Conservation (phyloP, 140 eudicot genomes). For the Ambrosia hybrid region DNA sequence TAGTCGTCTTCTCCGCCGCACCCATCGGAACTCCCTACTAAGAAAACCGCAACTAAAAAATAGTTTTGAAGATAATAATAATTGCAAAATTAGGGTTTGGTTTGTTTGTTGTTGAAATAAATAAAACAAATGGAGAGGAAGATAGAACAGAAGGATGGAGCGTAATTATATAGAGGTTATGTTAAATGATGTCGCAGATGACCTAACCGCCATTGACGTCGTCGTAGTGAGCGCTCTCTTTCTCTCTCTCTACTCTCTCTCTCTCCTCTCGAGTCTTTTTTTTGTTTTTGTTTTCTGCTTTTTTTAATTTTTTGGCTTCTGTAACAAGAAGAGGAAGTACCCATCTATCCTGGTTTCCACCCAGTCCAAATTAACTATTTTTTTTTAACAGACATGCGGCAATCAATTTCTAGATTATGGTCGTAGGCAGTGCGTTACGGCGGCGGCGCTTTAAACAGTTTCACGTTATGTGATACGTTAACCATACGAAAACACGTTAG, state of each 20-base stretch:
- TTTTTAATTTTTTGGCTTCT: constrained; percentile 21
- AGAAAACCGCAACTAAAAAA: constrained; percentile 19
- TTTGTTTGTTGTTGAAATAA: constrained; percentile 22
- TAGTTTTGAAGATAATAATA: background rate
- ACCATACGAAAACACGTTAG: too few species aligned
- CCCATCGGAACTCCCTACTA: constrained; percentile 43
- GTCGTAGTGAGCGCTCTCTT: constrained; percentile 16
- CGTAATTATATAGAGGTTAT: constrained; percentile 2
- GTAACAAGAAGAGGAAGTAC: constrained; percentile 23
- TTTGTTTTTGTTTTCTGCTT: background rate
- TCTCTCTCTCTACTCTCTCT: constrained; percentile 23
- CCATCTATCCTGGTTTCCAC: too few species aligned
- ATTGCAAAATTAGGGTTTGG: constrained; percentile 39
- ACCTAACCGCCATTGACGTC: constrained; percentile 67
- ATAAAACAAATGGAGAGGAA: constrained; percentile 19
- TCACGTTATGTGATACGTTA: too few species aligned
- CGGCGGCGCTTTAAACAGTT: too few species aligned
- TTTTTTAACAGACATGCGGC: too few species aligned
- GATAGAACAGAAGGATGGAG: constrained; percentile 9
- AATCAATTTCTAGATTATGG: too few species aligned
- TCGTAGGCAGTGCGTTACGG: too few species aligned
- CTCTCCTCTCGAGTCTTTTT: constrained; percentile 27
- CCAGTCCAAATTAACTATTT: too few species aligned
- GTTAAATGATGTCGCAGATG: constrained; percentile 31
- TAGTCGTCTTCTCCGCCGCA: constrained; percentile 60